Evolutionary conservation across 2,329 filamentous ascomycete genomes (phyloP).

Genomic region (Metarhizium anisopliae): DNA sequence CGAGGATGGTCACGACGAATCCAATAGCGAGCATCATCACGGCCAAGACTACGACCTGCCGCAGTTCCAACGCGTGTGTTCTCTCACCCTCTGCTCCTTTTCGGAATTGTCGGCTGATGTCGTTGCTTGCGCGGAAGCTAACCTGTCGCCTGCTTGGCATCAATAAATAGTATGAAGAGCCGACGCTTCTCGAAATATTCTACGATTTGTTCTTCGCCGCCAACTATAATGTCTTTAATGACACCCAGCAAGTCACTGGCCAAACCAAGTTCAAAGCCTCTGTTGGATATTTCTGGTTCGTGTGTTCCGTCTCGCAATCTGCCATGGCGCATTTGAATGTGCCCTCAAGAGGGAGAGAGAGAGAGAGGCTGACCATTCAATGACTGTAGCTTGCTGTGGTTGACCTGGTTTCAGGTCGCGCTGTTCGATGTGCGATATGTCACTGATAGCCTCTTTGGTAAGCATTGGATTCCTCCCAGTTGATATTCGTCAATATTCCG

Average conservation of each 20-base stretch:
- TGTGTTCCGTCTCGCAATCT: too few relatives aligned
- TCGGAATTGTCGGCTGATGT: too few relatives aligned
- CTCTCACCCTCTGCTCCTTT: background rate
- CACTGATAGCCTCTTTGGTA: conserved; percentile 51
- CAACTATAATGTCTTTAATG: conserved; percentile 52
- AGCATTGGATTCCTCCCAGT: too few relatives aligned
- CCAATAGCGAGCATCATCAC: too few relatives aligned
- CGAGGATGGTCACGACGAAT: too few relatives aligned
- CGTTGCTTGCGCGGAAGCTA: too few relatives aligned
- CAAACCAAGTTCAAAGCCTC: conserved; percentile 18
- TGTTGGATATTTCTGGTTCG: background rate
- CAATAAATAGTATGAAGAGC: conserved; percentile 23
- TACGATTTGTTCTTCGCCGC: conserved; percentile 39
- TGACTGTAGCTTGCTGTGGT: conserved; percentile 45
- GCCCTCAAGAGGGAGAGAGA: too few relatives aligned
- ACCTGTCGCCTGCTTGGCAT: background rate
- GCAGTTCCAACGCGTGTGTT: conserved; percentile 16
- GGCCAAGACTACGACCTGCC: conserved; percentile 4
- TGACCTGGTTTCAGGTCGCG: conserved; percentile 56
- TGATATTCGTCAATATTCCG: background rate
- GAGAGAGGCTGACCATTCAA: background rate
- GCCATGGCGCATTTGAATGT: too few relatives aligned
- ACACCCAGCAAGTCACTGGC: conserved; percentile 13
- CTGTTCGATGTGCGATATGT: conserved; percentile 59
- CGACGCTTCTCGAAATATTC: conserved; percentile 27